Evolutionary conservation across 495 filamentous ascomycete genomes (phyloP), one percentile per base, ranked within the genome.

Genomic region (Talaromyces borbonicus): DNA sequence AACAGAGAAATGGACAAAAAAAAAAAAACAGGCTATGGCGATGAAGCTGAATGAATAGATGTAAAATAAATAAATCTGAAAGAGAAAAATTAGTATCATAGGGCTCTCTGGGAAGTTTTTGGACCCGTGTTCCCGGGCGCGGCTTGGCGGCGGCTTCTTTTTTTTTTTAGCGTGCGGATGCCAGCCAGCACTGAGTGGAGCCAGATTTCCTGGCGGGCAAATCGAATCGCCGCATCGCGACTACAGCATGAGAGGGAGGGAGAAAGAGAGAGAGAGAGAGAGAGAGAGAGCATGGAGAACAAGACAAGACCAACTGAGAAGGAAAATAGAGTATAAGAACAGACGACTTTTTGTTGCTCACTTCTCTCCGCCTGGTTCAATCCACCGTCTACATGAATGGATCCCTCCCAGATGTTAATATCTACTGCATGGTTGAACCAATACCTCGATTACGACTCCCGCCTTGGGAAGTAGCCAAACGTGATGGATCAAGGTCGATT

Each of bases 401-500:
- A 16, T 22, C 12, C 25, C 26, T 15, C 11, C 20, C 12, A 5
- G 15, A 32, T 14, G 29, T 12, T 7, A 16, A 8, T n/a, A n/a
- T n/a, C n/a, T n/a, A 18, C 27, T 46, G 29, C 9, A 46, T 35
- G 43, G 30, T 35, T 46, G 20, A 24, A 46, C 30, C n/a, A 35
- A 35, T 14, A 24, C 9, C 26, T 23, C 20, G 38, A 26, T 14
- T 26, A 35, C 18, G 9, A 46, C 19, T 46, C 43, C 43, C 27
- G 43, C 43, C 31, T 19, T 36, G 29, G 43, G 43, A 32, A 23
- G 43, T 16, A 48, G 46, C 46, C 19, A 26, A 29, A 11, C 46
- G 61, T 46, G 53, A 72, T 71, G 66, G 64, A 68, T 51, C 60
- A 58, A 23, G 62, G 57, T 57, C 62, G 64, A 52, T 63, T 54